These are phyloP conservation scores for Aureobasidium sp. DNA, from an alignment of 2,329 filamentous ascomycete genomes.

Conservation along the genomic window DNA sequence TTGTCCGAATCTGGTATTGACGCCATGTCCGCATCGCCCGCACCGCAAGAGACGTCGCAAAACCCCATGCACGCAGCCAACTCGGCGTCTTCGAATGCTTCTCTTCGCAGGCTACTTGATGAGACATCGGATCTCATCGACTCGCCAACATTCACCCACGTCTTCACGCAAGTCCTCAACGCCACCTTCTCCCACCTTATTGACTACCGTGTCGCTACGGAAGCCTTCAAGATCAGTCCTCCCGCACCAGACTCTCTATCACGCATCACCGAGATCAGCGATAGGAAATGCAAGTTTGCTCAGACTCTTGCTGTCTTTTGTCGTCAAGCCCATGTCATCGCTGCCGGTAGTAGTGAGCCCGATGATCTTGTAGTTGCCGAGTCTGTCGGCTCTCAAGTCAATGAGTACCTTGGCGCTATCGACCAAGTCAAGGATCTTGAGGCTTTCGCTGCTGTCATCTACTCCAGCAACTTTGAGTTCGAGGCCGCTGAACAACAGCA, in stretches of 20 bases:
- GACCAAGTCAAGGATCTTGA: slow-evolving; percentile 69
- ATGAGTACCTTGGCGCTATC: slow-evolving; percentile 54
- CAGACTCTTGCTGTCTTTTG: slow-evolving; percentile 85
- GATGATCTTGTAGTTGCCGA: slow-evolving; percentile 25
- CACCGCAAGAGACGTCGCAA: slow-evolving; percentile 23
- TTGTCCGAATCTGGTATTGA: slow-evolving; percentile 77
- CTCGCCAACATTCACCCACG: slow-evolving; percentile 80
- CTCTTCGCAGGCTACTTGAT: slow-evolving; percentile 77
- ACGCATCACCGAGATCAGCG: slow-evolving; percentile 41
- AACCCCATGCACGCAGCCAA: slow-evolving; percentile 21
- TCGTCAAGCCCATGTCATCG: slow-evolving; percentile 82
- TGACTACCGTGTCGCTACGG: slow-evolving; percentile 69
- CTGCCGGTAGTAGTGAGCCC: slow-evolving; percentile 64
- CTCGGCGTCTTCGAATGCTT: slow-evolving; percentile 41
- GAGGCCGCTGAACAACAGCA: slow-evolving; percentile 32
- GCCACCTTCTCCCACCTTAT: slow-evolving; percentile 77
- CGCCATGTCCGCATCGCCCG: slow-evolving; percentile 27
- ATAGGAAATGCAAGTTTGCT: slow-evolving; percentile 63
- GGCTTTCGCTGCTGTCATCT: slow-evolving; percentile 79
- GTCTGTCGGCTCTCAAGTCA: slow-evolving; percentile 28
- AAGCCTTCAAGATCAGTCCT: slow-evolving; percentile 58
- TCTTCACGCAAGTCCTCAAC: slow-evolving; percentile 79
- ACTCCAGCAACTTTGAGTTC: slow-evolving; percentile 68
- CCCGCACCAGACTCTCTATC: slow-evolving; percentile 30
- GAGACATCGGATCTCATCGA: slow-evolving; percentile 95